Base-by-base conservation (phyloP, 805 yeast species). In the Candida nanaspora region DNA sequence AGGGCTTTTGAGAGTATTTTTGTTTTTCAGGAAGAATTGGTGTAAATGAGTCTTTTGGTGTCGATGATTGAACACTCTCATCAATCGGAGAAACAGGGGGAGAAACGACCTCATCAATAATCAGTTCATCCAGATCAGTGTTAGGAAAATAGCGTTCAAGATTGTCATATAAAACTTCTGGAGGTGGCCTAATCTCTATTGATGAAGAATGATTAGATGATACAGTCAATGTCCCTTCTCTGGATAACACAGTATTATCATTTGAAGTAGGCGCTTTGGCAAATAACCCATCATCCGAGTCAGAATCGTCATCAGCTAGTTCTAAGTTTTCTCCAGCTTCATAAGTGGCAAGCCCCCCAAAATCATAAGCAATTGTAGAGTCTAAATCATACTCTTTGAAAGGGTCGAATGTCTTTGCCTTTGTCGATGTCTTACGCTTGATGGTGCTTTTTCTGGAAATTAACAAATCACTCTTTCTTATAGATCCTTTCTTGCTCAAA, bases 121-220 rank as follows among this genome's bases (percentile, higher is more conserved):
- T 86, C 2, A 97, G 95, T 51, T 82, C 84, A 57, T 93, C 99
- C 45, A 93, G 70, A 61, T 91, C 91, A 0, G 97, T 80, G 51
- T 84, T 74, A 0, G 98, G 98, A 69, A 93, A 93, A 57, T 85
- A 93, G 53, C 77, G 76, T 50, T 93, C 99, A 46, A 93, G 72
- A 52, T 93, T 89, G 41, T 87, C 86, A 57, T 89, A 93, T 25
- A 93, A 82, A 33, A 86, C 94, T 54, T 91, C 98, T 1, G 95
- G 83, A 0, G 98, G 88, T 2, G 99, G 99, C 57, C 99, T 78
- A 14, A 93, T 82, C 7, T 82, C 80, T 86, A 63, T 47, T 3
- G 52, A 39, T 10, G 54, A 49, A 25, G 28, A 18, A n/a, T 36
- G 35, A 15, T 20, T 14, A 7, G 41, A 38, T 25, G 38, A 27